A percentile compares a stretch with the other conserved stretches of the same genome.
These are phyloP conservation scores for Candida arabinofermentans DNA, from an alignment of 805 yeast species.

Conservation along the genomic window DNA sequence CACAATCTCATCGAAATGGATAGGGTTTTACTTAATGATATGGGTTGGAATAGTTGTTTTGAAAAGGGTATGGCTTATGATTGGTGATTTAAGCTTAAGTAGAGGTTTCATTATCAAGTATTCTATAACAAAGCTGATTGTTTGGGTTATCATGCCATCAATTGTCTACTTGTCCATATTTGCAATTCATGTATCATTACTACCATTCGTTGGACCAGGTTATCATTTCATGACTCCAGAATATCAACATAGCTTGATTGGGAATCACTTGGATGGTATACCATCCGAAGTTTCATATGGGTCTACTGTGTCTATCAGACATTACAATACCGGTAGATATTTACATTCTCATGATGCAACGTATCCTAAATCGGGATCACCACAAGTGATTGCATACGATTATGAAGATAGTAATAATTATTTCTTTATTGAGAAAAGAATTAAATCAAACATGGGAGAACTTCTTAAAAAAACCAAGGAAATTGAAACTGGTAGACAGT, in stretches of 20 bases:
- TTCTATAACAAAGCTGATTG: conserved; percentile 34
- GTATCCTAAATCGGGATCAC: conserved; percentile 62
- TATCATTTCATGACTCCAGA: conserved; percentile 60
- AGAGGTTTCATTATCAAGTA: conserved; percentile 37
- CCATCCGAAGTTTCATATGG: conserved; percentile 75
- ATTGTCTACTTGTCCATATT: conserved; percentile 55
- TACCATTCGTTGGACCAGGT: conserved; percentile 53
- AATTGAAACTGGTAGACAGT: conserved; percentile 45
- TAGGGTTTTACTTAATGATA: conserved; percentile 61
- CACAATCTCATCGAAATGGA: conserved; percentile 60
- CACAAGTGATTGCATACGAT: conserved; percentile 72
- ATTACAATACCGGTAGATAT: conserved; percentile 69
- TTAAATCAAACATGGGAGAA: conserved; percentile 36
- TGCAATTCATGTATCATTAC: conserved; percentile 48
- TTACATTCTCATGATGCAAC: conserved; percentile 76
- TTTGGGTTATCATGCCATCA: conserved; percentile 51
- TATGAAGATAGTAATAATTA: conserved; percentile 60
- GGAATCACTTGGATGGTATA: conserved; percentile 33
- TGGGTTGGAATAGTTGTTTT: conserved; percentile 52
- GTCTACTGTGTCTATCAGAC: conserved; percentile 67
- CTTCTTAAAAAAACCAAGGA: conserved; percentile 26
- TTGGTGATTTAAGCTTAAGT: conserved; percentile 62
- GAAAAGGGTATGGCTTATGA: conserved; percentile 57
- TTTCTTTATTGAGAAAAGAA: conserved; percentile 62
- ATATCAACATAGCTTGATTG: conserved; percentile 57